Conservation (phyloP, 23 red algal species). For the Gracilaria gracilis region DNA sequence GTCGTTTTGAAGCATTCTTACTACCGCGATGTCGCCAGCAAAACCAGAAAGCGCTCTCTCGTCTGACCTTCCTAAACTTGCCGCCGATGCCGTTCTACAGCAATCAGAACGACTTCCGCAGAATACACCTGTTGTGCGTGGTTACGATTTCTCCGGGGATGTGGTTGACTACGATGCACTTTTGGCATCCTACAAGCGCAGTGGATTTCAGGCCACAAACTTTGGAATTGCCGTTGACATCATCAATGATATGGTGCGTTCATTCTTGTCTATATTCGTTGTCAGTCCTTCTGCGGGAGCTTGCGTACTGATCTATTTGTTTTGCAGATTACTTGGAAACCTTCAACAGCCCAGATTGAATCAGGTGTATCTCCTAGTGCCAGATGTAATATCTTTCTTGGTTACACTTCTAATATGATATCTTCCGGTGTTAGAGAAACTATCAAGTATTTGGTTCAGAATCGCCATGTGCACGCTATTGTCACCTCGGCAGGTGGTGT, state of each 20-base stretch:
- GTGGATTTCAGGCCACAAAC: slow-evolving; percentile 98
- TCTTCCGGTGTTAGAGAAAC: slow-evolving; percentile 91
- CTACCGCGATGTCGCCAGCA: not conserved
- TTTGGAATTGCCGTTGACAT: slow-evolving; percentile 87
- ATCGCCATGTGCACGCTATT: slow-evolving; percentile 87
- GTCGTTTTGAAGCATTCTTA: too few relatives aligned
- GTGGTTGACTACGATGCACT: slow-evolving; percentile 81
- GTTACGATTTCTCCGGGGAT: slow-evolving; percentile 81
- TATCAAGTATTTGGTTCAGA: slow-evolving; percentile 90
- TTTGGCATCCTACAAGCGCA: slow-evolving; percentile 57
- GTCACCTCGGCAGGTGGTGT: slow-evolving; percentile 94
- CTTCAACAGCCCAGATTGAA: slow-evolving; percentile 32
- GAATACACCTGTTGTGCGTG: slow-evolving; percentile 68
- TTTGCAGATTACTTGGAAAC: slow-evolving; percentile 65
- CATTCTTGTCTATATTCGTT: not conserved
- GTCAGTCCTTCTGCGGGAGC: not conserved
- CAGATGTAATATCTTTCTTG: slow-evolving; percentile 91
- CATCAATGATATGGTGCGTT: slow-evolving; percentile 87
- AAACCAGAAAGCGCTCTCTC: not conserved
- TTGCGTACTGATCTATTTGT: not conserved
- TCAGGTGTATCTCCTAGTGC: not conserved
- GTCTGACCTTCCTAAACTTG: not conserved
- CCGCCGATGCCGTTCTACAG: slow-evolving; percentile 55
- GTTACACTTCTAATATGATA: slow-evolving; percentile 98
- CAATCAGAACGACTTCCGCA: slow-evolving; percentile 61